Evolutionary conservation across 2,329 filamentous ascomycete species (phyloP), one percentile per base, ranked within the genome.

Genomic region (Pestalotiopsis sp.): DNA sequence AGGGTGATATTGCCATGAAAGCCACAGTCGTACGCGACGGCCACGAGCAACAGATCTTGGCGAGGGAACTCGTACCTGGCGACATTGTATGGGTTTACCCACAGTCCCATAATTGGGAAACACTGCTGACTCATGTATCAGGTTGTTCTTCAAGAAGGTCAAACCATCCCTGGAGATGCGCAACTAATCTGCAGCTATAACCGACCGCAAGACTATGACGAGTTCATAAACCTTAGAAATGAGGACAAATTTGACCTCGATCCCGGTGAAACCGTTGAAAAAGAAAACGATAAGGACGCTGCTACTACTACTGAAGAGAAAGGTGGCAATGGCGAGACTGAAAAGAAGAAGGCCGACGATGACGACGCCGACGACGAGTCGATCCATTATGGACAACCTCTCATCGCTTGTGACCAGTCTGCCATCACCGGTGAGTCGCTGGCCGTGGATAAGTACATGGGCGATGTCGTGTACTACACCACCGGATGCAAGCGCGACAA

Each of bases 401-500:
- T 93, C 73, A 83, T 93, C 76, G 91, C 92, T 72, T 89, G 89
- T 75, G 92, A 94, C 84, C 91, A 93, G 83, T 93, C 91, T 78
- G 91, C 92, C 81, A 93, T 94, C 81, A 93, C 92, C 75, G 92
- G 92, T 83, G 92, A 93, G 81, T 94, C 92, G 70, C 89, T 93
- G 73, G 92, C 92, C 73, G 92, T 93, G 71, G 90, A 92, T 82
- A 92, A 92, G 83, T 92, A 92, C 84, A 92, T 94, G 89, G 90
- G 91, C 71, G 92, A 93, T 77, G 84, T 87, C 71, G 86, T 91
- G 78, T 93, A 92, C 86, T 93, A 93, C 85, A 93, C 92, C 71
- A 93, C 92, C 72, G 91, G 92, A 75, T 93, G 92, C 86, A 94
- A 93, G 87, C 91, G 92, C 79, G 91, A 92, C 77, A 93, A 93